phyloP scores from a whole-genome alignment of 2,329 filamentous ascomycete species.

The Cladosporium velox region DNA sequence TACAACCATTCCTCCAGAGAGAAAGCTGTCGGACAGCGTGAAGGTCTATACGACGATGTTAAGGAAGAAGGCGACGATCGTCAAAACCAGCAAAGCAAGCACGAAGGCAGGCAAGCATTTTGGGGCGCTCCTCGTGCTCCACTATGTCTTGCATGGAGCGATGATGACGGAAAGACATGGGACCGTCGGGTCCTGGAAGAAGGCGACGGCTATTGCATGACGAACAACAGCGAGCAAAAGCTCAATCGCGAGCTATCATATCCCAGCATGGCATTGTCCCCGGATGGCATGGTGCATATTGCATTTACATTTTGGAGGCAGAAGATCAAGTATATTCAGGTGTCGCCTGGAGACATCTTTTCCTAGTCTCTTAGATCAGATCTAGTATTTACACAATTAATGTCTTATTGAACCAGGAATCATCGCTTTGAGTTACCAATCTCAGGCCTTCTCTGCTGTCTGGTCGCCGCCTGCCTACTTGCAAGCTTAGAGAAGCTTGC shows the following conservation, averaged over 20 bases:
- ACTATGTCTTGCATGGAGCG: conserved; percentile 25
- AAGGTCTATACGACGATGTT: conserved; percentile 26
- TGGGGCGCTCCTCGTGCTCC: conserved; percentile 27
- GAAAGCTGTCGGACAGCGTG: conserved; percentile 13
- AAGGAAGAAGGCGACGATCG: conserved; percentile 23
- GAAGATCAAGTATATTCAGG: conserved; percentile 25
- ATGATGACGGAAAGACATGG: conserved; percentile 24
- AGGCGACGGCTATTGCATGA: conserved; percentile 27
- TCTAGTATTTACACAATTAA: not conserved
- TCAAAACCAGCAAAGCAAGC: conserved; percentile 23
- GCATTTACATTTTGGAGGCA: conserved; percentile 28
- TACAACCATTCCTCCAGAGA: conserved; percentile 14
- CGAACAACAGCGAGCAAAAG: conserved; percentile 27
- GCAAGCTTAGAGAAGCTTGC: no score
- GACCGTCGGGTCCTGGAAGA: conserved; percentile 21
- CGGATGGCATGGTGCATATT: conserved; percentile 22
- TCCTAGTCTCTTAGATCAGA: not conserved
- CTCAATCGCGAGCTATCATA: conserved; percentile 26
- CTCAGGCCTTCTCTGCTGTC: no score
- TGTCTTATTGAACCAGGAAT: not conserved
- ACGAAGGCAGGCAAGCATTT: conserved; percentile 24
- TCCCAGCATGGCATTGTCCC: conserved; percentile 22
- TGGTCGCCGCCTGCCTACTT: no score
- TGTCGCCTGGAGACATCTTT: conserved; percentile 9
- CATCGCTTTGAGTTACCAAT: not conserved